Evolutionary conservation across 495 filamentous ascomycete genomes (phyloP).

Genomic region (Massariosphaeria phaeospora): DNA sequence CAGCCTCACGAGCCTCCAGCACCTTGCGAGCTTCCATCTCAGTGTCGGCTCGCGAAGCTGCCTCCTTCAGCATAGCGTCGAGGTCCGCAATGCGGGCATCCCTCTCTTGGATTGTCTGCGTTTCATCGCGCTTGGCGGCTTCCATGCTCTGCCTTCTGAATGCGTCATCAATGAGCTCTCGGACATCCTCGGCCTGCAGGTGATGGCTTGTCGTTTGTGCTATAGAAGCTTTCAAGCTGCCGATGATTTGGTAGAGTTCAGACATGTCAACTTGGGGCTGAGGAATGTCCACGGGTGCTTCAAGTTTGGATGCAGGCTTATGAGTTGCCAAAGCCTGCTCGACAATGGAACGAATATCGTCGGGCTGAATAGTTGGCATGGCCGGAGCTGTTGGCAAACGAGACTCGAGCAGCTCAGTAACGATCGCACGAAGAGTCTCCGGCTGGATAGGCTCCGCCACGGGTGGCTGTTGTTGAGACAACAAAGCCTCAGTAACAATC

Average conservation of each 20-base stretch:
- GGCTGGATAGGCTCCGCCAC: conserved; percentile 4
- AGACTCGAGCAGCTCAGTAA: conserved; percentile 11
- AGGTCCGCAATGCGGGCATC: conserved; percentile 41
- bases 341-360: conserved; percentile 74
- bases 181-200: conserved; percentile 50
- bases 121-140: conserved; percentile 40
- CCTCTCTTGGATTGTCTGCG: conserved; percentile 30
- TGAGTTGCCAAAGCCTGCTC: conserved; percentile 55
- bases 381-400: neutral
- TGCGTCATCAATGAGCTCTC: conserved; percentile 55
- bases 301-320: conserved; percentile 14
- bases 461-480: neutral
- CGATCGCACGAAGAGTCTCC: conserved; percentile 9
- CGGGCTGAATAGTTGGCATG: conserved; percentile 46
- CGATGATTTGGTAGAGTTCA: conserved; percentile 54
- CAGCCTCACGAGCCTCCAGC: conserved; percentile 66
- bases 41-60: conserved; percentile 48
- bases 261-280: conserved; percentile 33
- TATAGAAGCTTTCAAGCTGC: conserved; percentile 52
- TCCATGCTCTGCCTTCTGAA: conserved; percentile 33
- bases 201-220: conserved; percentile 35
- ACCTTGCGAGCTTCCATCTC: conserved; percentile 62
- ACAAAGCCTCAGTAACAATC: conserved; percentile 10
- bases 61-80: conserved; percentile 38
- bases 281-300: conserved; percentile 23